Base-by-base conservation (phyloP, 2,329 filamentous ascomycete species). In the Diaporthe capsici region DNA sequence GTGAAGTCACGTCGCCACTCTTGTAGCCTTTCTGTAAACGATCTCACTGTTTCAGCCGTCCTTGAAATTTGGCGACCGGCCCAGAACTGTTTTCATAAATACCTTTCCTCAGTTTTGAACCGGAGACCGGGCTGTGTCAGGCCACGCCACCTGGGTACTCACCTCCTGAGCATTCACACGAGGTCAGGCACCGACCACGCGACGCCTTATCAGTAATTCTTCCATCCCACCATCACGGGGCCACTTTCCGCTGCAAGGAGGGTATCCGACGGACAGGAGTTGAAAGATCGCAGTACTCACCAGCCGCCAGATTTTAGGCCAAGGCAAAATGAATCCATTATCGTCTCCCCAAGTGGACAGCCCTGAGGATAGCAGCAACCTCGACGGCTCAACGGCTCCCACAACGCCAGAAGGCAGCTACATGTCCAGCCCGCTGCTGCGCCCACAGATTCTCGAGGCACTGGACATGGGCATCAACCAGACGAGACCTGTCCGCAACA, bases 401-500 rank as follows among this genome's bases (percentile, higher is more conserved):
- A 87, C 87, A 8, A 87, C 86, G 5, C 85, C 86, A 15, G 85
- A 86, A 76, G 84, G 83, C 17, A 87, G 84, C 77, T 80, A 84
- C 71, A 82, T 84, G 12, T 86, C 85, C 76, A 87, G 85, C 76
- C 85, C 86, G 7, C 77, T 86, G 20, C 78, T 87, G 31, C 81
- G 82, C n/a, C 82, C 83, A 4, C 74, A 78, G 31, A 68, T 71
- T 65, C 73, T 73, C 49, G 79, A 79, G 15, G 73, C 68, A 6
- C 57, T 78, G 2, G 78, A 79, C 10, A 73, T 80, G 76, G 65
- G 78, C 75, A 71, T 77, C 60, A 25, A 57, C 39, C 31, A 76
- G 72, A 71, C 76, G 55, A 76, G 65, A 49, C 76, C n/a, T 28
- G 83, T 93, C 53, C 86, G 85, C 80, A 92, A 90, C 80, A 91